These are phyloP conservation scores for Lasiodiplodia citricola DNA, from an alignment of 2,329 filamentous ascomycete genomes.

Conservation along the genomic window DNA sequence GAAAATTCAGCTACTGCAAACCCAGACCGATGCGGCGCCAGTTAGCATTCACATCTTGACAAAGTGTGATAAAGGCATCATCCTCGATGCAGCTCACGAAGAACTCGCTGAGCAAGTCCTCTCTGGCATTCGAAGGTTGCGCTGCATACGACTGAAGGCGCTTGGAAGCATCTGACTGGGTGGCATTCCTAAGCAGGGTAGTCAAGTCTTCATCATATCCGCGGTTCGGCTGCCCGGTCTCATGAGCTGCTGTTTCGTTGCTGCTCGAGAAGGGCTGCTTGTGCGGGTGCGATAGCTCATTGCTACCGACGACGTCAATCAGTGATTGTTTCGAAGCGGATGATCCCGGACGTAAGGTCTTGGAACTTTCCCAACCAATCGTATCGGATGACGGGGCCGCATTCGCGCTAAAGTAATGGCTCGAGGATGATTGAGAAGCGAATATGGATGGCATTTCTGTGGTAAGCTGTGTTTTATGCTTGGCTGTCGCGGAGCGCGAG, in stretches of 20 bases:
- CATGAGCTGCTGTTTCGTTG: not conserved
- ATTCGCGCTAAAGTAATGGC: not conserved
- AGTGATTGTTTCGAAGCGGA: not conserved
- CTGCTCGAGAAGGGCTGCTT: not conserved
- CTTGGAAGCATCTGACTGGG: not conserved
- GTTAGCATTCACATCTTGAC: constrained; percentile 55
- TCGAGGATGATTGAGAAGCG: not conserved
- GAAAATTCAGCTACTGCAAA: not conserved
- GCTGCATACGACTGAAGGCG: constrained; percentile 39
- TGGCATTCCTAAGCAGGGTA: not conserved
- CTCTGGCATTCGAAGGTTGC: constrained; percentile 48
- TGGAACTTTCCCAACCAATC: not conserved
- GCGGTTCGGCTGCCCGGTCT: too few relatives aligned
- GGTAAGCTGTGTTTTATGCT: not conserved
- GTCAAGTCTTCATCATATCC: not conserved
- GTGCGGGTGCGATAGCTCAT: not conserved
- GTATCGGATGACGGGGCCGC: not conserved
- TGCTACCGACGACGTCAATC: not conserved
- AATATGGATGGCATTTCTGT: not conserved
- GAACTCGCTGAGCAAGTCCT: constrained; percentile 54
- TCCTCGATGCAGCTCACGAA: constrained; percentile 57
- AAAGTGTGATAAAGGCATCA: constrained; percentile 56
- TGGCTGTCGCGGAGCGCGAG: not conserved
- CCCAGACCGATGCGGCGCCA: constrained; percentile 57
- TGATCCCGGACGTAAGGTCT: not conserved